These are phyloP conservation scores for Penicillium thymicola DNA, from an alignment of 2,329 filamentous ascomycete species.

Conservation along the genomic window DNA sequence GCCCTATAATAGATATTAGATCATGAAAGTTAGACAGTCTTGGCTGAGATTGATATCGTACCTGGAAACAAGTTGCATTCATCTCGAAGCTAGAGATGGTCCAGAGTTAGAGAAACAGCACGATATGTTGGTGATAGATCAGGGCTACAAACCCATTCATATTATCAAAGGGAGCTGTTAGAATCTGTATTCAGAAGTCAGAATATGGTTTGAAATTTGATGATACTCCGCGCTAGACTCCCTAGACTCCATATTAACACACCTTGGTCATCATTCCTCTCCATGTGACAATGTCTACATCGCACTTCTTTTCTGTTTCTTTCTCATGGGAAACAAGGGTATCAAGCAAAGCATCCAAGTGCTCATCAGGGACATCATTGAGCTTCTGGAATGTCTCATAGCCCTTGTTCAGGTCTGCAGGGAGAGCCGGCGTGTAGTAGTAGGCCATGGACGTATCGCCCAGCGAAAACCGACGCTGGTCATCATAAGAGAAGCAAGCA, in stretches of 20 bases:
- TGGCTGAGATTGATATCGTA: conserved; percentile 39
- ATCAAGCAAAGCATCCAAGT: conserved; percentile 77
- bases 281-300: conserved; percentile 86
- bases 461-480: conserved; percentile 70
- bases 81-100: conserved; percentile 72
- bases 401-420: conserved; percentile 72
- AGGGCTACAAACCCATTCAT: conserved; percentile 63
- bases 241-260: too few relatives aligned
- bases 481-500: conserved; percentile 88
- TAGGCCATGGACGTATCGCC: conserved; percentile 80
- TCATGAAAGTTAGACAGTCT: neutral
- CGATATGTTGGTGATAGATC: neutral
- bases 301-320: conserved; percentile 62
- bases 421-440: conserved; percentile 75
- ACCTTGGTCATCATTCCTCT: conserved; percentile 99
- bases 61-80: conserved; percentile 90
- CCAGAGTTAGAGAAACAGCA: conserved; percentile 4
- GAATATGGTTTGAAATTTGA: neutral
- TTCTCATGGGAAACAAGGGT: conserved; percentile 73
- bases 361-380: conserved; percentile 79
- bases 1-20: conserved; percentile 41
- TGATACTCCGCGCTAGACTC: too few relatives aligned
- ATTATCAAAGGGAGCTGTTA: conserved; percentile 78
- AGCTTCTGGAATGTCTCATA: conserved; percentile 80
- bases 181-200: conserved; percentile 57